Evolutionary conservation across 202 grass and related monocot genomes (phyloP).

Genomic region (Carex arenaria): DNA sequence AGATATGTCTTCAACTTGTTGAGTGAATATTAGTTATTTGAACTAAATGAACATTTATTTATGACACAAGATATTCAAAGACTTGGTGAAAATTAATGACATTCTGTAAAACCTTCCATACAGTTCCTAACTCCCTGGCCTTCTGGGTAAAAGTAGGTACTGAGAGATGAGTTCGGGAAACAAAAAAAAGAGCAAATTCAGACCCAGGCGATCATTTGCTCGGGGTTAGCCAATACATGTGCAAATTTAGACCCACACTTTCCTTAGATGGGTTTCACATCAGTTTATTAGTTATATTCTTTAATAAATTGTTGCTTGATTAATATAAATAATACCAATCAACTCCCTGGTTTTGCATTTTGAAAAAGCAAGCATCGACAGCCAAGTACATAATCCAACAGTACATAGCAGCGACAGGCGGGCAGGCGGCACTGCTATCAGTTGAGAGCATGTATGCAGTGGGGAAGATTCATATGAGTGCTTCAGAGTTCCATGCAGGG

Average conservation of each 20-base stretch:
- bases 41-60: background rate
- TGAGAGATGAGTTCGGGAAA: background rate
- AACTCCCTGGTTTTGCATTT: background rate
- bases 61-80: background rate
- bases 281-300: background rate
- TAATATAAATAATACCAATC: background rate
- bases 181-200: background rate
- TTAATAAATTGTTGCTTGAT: background rate
- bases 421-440: conserved; percentile 63
- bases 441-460: conserved; percentile 88
- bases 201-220: background rate
- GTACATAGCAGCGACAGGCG: conserved; percentile 89
- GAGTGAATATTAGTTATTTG: background rate
- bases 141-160: background rate
- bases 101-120: background rate
- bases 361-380: conserved; percentile 79
- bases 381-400: conserved; percentile 98
- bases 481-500: conserved; percentile 85
- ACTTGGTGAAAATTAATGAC: background rate
- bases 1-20: background rate
- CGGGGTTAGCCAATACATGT: background rate
- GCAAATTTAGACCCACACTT: background rate
- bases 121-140: background rate
- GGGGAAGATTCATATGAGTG: conserved; percentile 83
- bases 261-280: background rate